Evolutionary conservation across 768 basidiomycete genomes (phyloP).

Genomic region (Lyophyllum decastes): DNA sequence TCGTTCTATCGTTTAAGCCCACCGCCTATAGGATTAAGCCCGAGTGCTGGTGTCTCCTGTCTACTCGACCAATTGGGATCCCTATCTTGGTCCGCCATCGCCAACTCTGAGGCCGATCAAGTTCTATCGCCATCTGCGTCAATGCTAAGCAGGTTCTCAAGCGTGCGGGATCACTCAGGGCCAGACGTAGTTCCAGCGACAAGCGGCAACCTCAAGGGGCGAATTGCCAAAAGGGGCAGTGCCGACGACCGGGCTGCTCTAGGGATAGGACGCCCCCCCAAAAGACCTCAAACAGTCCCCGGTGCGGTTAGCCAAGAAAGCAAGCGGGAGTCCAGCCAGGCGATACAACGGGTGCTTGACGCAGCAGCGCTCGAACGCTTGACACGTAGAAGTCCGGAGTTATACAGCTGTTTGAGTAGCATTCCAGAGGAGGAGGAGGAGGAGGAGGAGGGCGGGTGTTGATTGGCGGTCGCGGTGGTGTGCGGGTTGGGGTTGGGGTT

Average conservation of each 20-base stretch:
- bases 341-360: no score
- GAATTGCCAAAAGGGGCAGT: background rate
- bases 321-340: background rate
- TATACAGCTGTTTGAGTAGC: background rate
- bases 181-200: no score
- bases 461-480: background rate
- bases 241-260: background rate
- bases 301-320: background rate
- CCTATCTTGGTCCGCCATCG: no score
- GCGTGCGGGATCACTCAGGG: background rate
- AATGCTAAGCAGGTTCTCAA: background rate
- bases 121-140: background rate
- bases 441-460: background rate
- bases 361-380: background rate
- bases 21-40: no score
- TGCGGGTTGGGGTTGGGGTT: background rate
- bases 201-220: background rate
- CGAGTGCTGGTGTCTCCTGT: no score
- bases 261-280: background rate
- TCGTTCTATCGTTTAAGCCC: no score
- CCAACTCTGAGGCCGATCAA: no score
- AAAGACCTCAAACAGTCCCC: slow-evolving; percentile 5
- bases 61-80: no score
- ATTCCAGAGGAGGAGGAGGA: slow-evolving; percentile 10
- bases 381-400: background rate